Percentiles rank a stretch among this genome's conserved stretches.
Evolutionary conservation across 2,329 filamentous ascomycete species (phyloP).

Genomic region (Epichloe gansuensis): DNA sequence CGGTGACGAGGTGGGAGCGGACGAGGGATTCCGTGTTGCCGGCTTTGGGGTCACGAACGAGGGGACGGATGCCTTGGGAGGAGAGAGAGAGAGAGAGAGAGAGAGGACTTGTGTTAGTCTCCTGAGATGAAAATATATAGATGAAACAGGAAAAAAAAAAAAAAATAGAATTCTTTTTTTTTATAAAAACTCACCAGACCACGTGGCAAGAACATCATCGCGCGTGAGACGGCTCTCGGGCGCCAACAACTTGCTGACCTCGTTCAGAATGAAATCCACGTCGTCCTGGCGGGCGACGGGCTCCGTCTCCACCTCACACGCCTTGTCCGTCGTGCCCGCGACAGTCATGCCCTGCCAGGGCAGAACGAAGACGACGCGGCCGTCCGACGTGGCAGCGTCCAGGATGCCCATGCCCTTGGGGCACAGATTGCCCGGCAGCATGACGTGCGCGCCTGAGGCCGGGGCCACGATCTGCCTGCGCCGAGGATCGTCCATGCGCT

Average conservation of each 20-base stretch:
- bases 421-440: constrained; percentile 68
- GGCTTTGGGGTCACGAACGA: constrained; percentile 70
- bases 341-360: constrained; percentile 83
- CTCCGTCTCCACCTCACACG: constrained; percentile 54
- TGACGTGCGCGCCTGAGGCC: constrained; percentile 70
- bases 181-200: constrained; percentile 50
- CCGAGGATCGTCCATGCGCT: constrained; percentile 64
- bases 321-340: constrained; percentile 69
- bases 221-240: constrained; percentile 65
- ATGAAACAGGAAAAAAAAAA: neutral
- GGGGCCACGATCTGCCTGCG: constrained; percentile 66
- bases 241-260: constrained; percentile 64
- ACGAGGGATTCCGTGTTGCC: constrained; percentile 75
- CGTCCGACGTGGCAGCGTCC: constrained; percentile 69
- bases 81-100: too few species aligned
- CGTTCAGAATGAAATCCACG: constrained; percentile 70
- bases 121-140: too few species aligned
- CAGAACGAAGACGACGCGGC: constrained; percentile 79
- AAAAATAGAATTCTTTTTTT: too few species aligned
- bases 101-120: too few species aligned
- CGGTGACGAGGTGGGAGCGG: constrained; percentile 67
- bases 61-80: constrained; percentile 50
- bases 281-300: constrained; percentile 65
- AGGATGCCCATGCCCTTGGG: constrained; percentile 74
- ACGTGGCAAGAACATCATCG: constrained; percentile 67